Evolutionary conservation across 1,139 yeast genomes (phyloP), one percentile per base, ranked within the genome.

Genomic region (Saccharomyces hybrid): DNA sequence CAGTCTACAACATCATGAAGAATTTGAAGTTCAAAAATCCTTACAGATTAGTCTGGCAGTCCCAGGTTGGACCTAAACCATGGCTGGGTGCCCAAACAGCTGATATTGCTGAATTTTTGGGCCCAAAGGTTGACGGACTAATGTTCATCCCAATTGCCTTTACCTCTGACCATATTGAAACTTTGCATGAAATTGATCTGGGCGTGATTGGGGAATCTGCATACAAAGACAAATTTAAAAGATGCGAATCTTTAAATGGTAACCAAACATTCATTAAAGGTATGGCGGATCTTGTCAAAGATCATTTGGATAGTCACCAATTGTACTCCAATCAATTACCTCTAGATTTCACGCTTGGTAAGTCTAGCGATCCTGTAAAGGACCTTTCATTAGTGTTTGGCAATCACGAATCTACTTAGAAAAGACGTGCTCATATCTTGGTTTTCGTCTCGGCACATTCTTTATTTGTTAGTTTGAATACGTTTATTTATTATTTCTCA

Each of bases 1-100:
- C 96, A 5, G 95, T 88, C 8, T 87, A 87, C 68, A 88, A 95
- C 2, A 87, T 91, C 41, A 95, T 95, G 99, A 85, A 88, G 67
- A 78, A 83, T 61, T 76, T 93, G 61, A 74, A 82, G 27, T 93
- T 93, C 71, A 73, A 77, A 50, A 86, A 90, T 67, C 96, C 96
- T 1, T 93, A 93, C 71, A 79, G 97, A 64, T 80, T 95, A 55
- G 88, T 87, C 14, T 93, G 98, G 96, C 99, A 93, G 75, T 89
- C 97, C 1, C 96, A 95, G 71, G 99, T 93, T 23, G 99, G 99
- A 2, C 99, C 99, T 31, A 88, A 86, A 69, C 93, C 98, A 5
- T 93, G 99, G 99, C 77, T 95, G 50, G 99, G 99, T 38, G 96
- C 95, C 1, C 95, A 89, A 71, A 93, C 99, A 14, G 85, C 86